Evolutionary conservation across 1,284 basidiomycete genomes (phyloP), one percentile per base, ranked within the genome.

Genomic region (Moesziomyces sp.): DNA sequence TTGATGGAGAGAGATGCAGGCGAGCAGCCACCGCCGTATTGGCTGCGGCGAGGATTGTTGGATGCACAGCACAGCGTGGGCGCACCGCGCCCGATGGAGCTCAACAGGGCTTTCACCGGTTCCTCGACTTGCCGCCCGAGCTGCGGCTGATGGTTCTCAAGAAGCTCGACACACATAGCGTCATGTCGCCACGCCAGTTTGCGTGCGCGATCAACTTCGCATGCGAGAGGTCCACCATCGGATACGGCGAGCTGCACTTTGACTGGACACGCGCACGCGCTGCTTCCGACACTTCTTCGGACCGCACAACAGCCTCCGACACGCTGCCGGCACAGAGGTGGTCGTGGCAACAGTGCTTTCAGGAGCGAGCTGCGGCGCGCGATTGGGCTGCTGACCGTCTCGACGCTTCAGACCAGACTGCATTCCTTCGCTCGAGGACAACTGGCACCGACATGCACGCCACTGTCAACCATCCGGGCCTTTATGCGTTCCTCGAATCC

Each of bases 211-310:
- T 74, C 56, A 70, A 67, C 59, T 74, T 49, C 16, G 66, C 67
- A 3, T 70, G 66, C 62, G 72, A 74, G 3, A 59, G 55, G 10
- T 51, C 21, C 26, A 74, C 72, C 6, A 70, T 74, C 23, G 67
- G 67, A 2, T 71, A 74, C 44, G 67, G 72, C 10, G 19, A 10
- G 0, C 10, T 16, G 11, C 26, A 44, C 18, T 74, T 52, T 35
- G 62, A 62, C 23, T 66, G 66, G 70, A n/a, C 35, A 21, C 30
- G 24, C 14, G 21, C 46, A 14, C 18, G 43, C 19, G 45, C 30
- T 8, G 19, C 13, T 14, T n/a, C 10, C 0, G n/a, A 23, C 8
- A 18, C 16, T 21, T 11, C 26, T 16, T 19, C 26, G 19, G 13
- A n/a, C n/a, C 11, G 23, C 30, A 13, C 4, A 19, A 23, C 18